Evolutionary conservation across 2,329 filamentous ascomycete species (phyloP).

Genomic region (Coniochaeta sp.): DNA sequence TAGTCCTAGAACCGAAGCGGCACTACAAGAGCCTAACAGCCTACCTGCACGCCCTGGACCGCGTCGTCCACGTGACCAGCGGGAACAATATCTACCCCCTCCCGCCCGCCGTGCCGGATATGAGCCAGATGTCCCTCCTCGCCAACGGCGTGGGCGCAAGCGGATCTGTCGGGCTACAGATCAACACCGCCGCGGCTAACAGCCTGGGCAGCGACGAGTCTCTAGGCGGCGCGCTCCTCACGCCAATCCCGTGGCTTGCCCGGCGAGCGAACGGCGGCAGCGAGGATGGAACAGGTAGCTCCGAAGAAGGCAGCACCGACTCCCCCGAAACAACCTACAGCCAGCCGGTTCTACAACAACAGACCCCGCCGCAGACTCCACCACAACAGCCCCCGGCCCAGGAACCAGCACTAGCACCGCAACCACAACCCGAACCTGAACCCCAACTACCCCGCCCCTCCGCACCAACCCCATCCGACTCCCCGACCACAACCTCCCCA

Average conservation of each 20-base stretch:
- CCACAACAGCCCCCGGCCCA: constrained; percentile 2
- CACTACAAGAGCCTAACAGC: constrained; percentile 78
- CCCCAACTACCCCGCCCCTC: constrained; percentile 12
- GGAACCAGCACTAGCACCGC: too few species aligned
- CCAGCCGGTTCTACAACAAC: too few species aligned
- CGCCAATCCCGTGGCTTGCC: constrained; percentile 84
- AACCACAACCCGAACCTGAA: constrained; percentile 15
- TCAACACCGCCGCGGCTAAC: constrained; percentile 28
- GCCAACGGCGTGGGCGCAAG: constrained; percentile 56
- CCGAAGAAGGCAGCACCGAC: constrained; percentile 9
- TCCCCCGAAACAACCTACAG: constrained; percentile 12
- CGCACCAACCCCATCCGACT: not conserved
- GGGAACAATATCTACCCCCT: constrained; percentile 76
- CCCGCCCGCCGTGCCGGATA: constrained; percentile 56
- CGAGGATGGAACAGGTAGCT: constrained; percentile 10
- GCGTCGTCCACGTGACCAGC: constrained; percentile 85
- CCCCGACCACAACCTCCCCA: not conserved
- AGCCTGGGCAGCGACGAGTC: constrained; percentile 77
- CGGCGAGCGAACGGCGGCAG: constrained; percentile 26
- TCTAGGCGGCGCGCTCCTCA: constrained; percentile 82
- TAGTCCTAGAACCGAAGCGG: constrained; percentile 66
- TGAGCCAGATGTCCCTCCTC: constrained; percentile 44
- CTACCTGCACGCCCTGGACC: constrained; percentile 85
- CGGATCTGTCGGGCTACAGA: constrained; percentile 10
- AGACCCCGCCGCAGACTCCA: too few species aligned